A percentile compares a stretch with the other conserved stretches of the same genome.
Conservation (phyloP, 345 rosid genomes). For the Fremontodendron californicum region DNA sequence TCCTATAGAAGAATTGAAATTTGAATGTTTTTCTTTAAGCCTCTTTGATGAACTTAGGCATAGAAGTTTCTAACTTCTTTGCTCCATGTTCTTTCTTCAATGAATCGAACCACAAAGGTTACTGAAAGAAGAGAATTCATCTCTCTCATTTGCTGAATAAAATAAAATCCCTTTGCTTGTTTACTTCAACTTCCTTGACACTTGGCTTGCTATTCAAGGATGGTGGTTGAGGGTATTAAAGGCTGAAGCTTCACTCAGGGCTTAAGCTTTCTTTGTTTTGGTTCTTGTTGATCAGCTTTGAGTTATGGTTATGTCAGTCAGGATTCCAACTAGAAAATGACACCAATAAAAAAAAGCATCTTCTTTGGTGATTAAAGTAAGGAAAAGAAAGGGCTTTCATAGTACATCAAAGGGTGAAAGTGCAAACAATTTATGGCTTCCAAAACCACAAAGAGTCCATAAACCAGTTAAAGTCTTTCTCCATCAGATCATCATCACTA, state of each 20-base stretch:
- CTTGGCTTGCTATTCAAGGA: background rate
- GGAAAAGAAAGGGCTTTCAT: background rate
- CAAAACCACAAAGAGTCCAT: background rate
- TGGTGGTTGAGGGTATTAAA: too few species aligned
- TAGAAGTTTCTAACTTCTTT: constrained; percentile 14
- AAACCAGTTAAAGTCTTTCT: background rate
- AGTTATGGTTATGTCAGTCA: constrained; percentile 20
- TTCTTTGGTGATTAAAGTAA: constrained; percentile 9
- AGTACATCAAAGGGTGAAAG: background rate
- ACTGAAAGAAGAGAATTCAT: constrained; percentile 37
- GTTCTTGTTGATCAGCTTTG: constrained; percentile 24
- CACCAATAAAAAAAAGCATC: constrained; percentile 18
- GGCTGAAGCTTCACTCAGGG: constrained; percentile 3
- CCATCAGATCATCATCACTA: background rate
- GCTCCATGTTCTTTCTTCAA: constrained; percentile 1
- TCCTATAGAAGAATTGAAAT: background rate
- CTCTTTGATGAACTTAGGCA: constrained; percentile 16
- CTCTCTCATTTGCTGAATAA: constrained; percentile 10
- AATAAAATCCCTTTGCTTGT: constrained; percentile 5
- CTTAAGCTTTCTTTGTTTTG: constrained; percentile 1
- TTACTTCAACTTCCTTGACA: constrained; percentile 17
- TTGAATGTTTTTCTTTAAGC: background rate
- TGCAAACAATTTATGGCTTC: background rate
- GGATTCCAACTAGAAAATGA: constrained; percentile 25
- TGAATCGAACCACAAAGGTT: constrained; percentile 45